Percentiles rank a stretch among this genome's conserved stretches.
phyloP scores from a whole-genome alignment of 176 grass and related monocot genomes.

The Carex cristatella region DNA sequence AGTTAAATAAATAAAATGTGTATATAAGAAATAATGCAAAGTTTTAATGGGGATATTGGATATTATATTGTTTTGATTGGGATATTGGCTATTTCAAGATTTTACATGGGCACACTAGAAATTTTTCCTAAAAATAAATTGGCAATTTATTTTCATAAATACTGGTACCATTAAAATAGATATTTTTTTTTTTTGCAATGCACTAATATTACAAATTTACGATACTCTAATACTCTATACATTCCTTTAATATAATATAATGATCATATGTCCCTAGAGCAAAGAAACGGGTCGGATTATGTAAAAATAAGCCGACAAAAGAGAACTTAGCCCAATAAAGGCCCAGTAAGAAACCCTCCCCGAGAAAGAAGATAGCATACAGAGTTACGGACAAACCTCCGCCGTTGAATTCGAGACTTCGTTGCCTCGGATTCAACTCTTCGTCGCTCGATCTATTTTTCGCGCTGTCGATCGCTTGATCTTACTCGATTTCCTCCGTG shows the following conservation, averaged over 20 bases:
- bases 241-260: too few species aligned
- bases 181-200: too few species aligned
- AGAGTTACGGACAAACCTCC: not conserved
- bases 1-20: too few species aligned
- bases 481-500: not conserved
- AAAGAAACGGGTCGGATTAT: not conserved
- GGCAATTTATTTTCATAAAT: not conserved
- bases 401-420: slow-evolving; percentile 22
- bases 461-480: not conserved
- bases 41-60: too few species aligned
- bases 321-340: not conserved
- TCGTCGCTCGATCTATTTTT: not conserved
- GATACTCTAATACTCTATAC: too few species aligned
- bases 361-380: slow-evolving; percentile 12
- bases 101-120: too few species aligned
- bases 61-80: too few species aligned
- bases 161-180: not conserved
- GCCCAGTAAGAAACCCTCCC: slow-evolving; percentile 27
- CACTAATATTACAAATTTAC: too few species aligned
- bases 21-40: too few species aligned
- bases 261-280: too few species aligned
- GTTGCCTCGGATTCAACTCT: slow-evolving; percentile 18
- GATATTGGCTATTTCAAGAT: too few species aligned
- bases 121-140: too few species aligned
- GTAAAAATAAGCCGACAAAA: not conserved